Conservation (phyloP, 768 basidiomycete genomes). For the Calocera cornea region DNA sequence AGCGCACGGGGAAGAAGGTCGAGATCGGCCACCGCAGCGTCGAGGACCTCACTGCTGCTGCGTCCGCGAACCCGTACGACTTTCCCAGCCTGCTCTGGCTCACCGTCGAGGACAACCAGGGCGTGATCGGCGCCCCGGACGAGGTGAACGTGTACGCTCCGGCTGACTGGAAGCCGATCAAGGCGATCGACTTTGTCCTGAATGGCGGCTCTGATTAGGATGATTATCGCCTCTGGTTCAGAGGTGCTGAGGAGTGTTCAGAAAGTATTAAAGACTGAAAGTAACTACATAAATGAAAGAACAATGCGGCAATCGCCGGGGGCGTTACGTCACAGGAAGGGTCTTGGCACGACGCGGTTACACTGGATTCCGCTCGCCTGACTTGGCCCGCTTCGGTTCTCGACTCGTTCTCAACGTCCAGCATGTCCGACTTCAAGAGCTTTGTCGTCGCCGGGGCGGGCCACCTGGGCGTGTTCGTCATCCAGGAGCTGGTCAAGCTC, state of each 20-base stretch:
- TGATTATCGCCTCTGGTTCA: not conserved
- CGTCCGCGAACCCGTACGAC: not conserved
- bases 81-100: not conserved
- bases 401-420: not conserved
- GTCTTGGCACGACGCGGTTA: too few species aligned
- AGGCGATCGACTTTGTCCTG: not conserved
- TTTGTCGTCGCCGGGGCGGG: constrained; percentile 11
- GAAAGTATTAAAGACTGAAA: not conserved
- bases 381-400: too few species aligned
- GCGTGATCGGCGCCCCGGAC: not conserved
- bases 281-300: not conserved
- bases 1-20: constrained; percentile 5
- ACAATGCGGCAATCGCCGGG: not conserved
- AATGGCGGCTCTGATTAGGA: not conserved
- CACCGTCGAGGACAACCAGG: not conserved
- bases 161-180: not conserved
- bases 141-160: not conserved
- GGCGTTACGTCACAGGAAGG: too few species aligned
- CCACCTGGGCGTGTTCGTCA: constrained; percentile 6
- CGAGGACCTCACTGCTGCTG: not conserved
- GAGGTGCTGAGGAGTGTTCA: too few species aligned
- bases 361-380: too few species aligned
- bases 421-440: constrained; percentile 3
- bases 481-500: constrained; percentile 8
- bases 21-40: not conserved